Percentiles rank a stretch among this genome's conserved stretches.
phyloP scores from a whole-genome alignment of 441 rosid species.

The Gossypium davidsonii region DNA sequence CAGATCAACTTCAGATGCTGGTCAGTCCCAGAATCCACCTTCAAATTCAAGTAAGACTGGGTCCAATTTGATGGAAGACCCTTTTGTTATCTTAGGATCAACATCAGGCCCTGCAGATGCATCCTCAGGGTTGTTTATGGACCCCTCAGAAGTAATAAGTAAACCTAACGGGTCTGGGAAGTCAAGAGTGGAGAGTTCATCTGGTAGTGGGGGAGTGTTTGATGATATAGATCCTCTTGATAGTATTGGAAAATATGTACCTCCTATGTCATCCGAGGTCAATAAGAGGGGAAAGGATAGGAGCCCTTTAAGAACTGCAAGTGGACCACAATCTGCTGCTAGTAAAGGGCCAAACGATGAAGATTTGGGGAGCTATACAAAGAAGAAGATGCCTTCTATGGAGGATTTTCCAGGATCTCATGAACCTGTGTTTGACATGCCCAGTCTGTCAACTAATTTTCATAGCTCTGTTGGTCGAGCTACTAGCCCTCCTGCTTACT shows the following conservation, averaged over 20 bases:
- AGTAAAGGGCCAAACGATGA: conserved; percentile 42
- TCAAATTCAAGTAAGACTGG: conserved; percentile 33
- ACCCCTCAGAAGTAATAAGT: conserved; percentile 55
- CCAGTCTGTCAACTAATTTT: conserved; percentile 34
- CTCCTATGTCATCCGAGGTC: conserved; percentile 34
- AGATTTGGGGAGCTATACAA: conserved; percentile 30
- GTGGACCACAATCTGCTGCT: conserved; percentile 33
- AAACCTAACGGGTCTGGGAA: conserved; percentile 42
- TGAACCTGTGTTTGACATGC: conserved; percentile 41
- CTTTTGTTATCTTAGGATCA: conserved; percentile 62
- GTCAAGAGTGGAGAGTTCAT: conserved; percentile 38
- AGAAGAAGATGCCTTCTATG: conserved; percentile 31
- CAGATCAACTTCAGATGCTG: conserved; percentile 60
- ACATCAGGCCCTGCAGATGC: conserved; percentile 38
- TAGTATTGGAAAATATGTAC: conserved; percentile 50
- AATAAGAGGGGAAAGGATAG: conserved; percentile 37
- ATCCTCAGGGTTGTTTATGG: conserved; percentile 38
- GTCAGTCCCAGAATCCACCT: conserved; percentile 39
- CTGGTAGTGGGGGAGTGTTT: conserved; percentile 41
- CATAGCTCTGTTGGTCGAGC: conserved; percentile 32
- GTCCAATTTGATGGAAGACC: conserved; percentile 50
- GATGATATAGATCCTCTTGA: conserved; percentile 64
- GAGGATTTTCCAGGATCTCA: conserved; percentile 36
- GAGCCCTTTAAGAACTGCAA: conserved; percentile 40
- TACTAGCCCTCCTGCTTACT: conserved; percentile 38